These are phyloP conservation scores for Miamiensis avidus DNA, from an alignment of 169 alveolate genomes.

Conservation along the genomic window DNA sequence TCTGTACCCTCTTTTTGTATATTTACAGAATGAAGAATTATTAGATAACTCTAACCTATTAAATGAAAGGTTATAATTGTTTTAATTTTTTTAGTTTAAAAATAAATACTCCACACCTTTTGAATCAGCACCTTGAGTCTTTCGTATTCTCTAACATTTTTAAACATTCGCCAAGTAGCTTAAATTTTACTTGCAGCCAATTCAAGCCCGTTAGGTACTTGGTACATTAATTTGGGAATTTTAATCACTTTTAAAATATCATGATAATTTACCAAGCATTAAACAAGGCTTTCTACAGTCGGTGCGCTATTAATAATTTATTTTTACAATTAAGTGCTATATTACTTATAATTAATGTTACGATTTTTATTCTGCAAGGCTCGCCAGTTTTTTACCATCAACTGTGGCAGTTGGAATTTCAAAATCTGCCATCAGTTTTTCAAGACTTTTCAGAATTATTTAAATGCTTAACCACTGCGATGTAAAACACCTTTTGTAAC, in stretches of 20 bases:
- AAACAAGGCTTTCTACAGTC: constrained; percentile 56
- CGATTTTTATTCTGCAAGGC: constrained; percentile 40
- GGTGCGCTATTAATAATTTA: constrained; percentile 10
- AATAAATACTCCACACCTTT: constrained; percentile 28
- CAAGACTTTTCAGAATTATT: constrained; percentile 62
- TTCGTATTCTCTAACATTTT: constrained; percentile 53
- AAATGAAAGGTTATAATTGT: no score
- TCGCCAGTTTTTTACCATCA: constrained; percentile 54
- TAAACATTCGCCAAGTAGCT: constrained; percentile 60
- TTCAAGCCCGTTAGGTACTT: constrained; percentile 35
- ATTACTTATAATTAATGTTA: background rate
- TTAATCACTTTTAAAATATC: constrained; percentile 52
- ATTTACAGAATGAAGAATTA: constrained; percentile 54
- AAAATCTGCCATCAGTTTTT: constrained; percentile 48
- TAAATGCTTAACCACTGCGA: constrained; percentile 66
- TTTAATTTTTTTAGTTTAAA: no score
- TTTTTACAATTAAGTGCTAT: background rate
- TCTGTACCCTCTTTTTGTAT: constrained; percentile 56
- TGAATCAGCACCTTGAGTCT: no score
- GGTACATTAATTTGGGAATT: constrained; percentile 54
- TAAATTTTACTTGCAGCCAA: constrained; percentile 55
- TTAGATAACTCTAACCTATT: constrained; percentile 63
- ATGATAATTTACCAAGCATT: constrained; percentile 61
- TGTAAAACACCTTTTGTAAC: constrained; percentile 47
- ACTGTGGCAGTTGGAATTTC: constrained; percentile 66